Evolutionary conservation across 2,329 filamentous ascomycete species (phyloP), one percentile per base, ranked within the genome.

Genomic region (Beauveria medogensis): DNA sequence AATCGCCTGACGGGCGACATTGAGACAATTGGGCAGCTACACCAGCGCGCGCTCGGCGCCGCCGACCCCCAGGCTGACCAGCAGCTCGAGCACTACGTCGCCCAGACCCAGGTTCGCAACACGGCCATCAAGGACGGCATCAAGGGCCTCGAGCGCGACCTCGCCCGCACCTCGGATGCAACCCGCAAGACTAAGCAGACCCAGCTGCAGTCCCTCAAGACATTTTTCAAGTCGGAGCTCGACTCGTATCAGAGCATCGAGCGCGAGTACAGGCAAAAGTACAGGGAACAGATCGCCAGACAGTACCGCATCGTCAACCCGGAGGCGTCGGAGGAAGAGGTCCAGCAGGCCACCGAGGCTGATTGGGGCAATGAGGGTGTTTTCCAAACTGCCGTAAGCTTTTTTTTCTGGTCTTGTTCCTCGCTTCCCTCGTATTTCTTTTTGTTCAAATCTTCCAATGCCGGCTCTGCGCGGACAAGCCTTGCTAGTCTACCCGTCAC

Each of bases 261-360:
- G 78, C 78, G 82, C 62, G 80, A 82, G 51, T 92, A 91, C 77
- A 82, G 84, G 69, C 80, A 84, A 70, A 80, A 86, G 65, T 91
- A 91, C 73, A 83, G 87, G 63, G 88, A 92, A 65, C 88, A 91
- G 73, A 91, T 93, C 70, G 84, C 85, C 62, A 82, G 90, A 68
- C 90, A 94, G 74, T 92, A 90, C 74, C 81, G 85, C 61, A 92
- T 93, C 70, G 89, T 91, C 66, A 91, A 92, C 71, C 90, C 90
- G 56, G 86, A 91, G 50, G 90, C 90, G n/a, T 82, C 82, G 54
- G 88, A 92, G 63, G 77, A 82, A 1, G 88, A 93, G 73, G 86
- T 92, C 3, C 77, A 81, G 54, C 78, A 90, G 71, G 89, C 89
- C 3, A 78, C 85, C 26, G 80, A 90, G 66, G 79, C 84, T 59